phyloP scores from a whole-genome alignment of 345 rosid species.

The Turritis glabra region DNA sequence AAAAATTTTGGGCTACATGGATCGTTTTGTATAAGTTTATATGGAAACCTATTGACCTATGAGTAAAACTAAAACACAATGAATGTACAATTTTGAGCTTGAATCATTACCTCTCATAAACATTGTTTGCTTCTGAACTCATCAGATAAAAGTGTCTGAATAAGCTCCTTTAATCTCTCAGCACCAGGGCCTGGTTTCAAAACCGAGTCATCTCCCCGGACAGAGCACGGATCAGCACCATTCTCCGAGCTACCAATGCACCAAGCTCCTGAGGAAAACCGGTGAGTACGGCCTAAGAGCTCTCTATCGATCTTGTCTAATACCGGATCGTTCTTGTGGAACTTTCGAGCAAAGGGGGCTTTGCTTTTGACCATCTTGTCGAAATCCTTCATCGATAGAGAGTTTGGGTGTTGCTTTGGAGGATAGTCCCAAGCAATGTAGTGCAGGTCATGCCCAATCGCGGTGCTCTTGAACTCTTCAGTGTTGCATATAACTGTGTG shows the following conservation, averaged over 20 bases:
- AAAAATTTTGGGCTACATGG: background rate
- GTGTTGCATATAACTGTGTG: slow-evolving; percentile 91
- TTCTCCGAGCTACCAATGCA: slow-evolving; percentile 40
- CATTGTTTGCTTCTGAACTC: slow-evolving; percentile 59
- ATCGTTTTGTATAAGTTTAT: slow-evolving; percentile 21
- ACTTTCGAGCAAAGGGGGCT: slow-evolving; percentile 86
- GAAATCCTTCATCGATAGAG: slow-evolving; percentile 60
- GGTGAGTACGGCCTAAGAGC: slow-evolving; percentile 55
- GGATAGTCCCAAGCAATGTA: slow-evolving; percentile 96
- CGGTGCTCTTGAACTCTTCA: slow-evolving; percentile 63
- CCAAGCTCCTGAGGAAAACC: slow-evolving; percentile 75
- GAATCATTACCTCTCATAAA: slow-evolving; percentile 40
- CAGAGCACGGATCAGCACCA: slow-evolving; percentile 11
- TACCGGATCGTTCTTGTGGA: slow-evolving; percentile 59
- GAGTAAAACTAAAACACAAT: slow-evolving; percentile 22
- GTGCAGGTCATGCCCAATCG: slow-evolving; percentile 89
- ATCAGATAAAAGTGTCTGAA: slow-evolving; percentile 53
- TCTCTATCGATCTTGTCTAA: slow-evolving; percentile 84
- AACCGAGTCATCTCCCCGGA: slow-evolving; percentile 39
- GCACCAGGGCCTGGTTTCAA: slow-evolving; percentile 76
- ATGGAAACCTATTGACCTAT: slow-evolving; percentile 17
- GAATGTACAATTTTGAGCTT: slow-evolving; percentile 30
- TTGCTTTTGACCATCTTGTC: slow-evolving; percentile 71
- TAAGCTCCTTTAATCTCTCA: slow-evolving; percentile 60
- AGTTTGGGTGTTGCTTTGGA: slow-evolving; percentile 92